A percentile compares a stretch with the other conserved stretches of the same genome.
Evolutionary conservation across 768 basidiomycete genomes (phyloP).

Genomic region (Rhizopogon roseolus): DNA sequence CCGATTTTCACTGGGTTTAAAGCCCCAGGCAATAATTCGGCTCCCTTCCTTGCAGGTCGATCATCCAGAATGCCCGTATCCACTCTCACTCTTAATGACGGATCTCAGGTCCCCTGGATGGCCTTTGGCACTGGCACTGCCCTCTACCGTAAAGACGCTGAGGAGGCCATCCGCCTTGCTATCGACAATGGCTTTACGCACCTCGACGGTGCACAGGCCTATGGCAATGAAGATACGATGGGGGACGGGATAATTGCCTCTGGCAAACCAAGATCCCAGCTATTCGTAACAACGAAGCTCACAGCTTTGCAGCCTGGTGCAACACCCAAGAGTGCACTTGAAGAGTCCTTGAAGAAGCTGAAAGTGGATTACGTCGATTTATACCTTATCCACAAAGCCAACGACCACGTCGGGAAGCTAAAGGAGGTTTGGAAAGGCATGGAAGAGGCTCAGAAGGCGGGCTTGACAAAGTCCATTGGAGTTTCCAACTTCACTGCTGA

Average conservation of each 20-base stretch:
- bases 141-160: slow-evolving; percentile 39
- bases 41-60: slow-evolving; percentile 6
- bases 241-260: slow-evolving; percentile 47
- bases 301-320: slow-evolving; percentile 27
- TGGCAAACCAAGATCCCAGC: slow-evolving; percentile 44
- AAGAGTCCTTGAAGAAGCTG: slow-evolving; percentile 51
- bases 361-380: slow-evolving; percentile 55
- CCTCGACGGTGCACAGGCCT: slow-evolving; percentile 60
- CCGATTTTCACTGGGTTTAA: no score
- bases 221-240: slow-evolving; percentile 50
- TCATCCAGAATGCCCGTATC: slow-evolving; percentile 19
- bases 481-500: slow-evolving; percentile 50
- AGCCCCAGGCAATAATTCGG: no score
- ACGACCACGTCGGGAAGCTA: slow-evolving; percentile 35
- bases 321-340: slow-evolving; percentile 44
- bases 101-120: slow-evolving; percentile 47
- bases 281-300: slow-evolving; percentile 65
- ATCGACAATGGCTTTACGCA: slow-evolving; percentile 56
- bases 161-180: slow-evolving; percentile 35
- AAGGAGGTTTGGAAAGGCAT: slow-evolving; percentile 55
- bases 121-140: slow-evolving; percentile 64
- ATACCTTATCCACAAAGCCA: slow-evolving; percentile 55
- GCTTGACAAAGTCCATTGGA: slow-evolving; percentile 39
- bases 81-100: slow-evolving; percentile 50
- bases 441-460: slow-evolving; percentile 48